Conservation (phyloP, 345 rosid genomes). For the Citrus mangshanensis region DNA sequence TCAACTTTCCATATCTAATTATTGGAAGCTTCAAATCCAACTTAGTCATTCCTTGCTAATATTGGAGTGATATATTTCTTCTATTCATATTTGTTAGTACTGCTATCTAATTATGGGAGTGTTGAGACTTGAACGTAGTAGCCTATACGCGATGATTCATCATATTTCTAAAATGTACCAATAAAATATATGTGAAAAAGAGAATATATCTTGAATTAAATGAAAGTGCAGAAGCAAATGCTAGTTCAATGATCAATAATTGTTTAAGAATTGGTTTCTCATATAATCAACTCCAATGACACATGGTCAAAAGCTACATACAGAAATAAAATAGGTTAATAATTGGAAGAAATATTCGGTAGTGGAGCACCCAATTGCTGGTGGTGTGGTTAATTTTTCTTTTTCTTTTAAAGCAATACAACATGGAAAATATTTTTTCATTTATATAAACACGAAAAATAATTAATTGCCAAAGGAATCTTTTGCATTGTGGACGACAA, state of each 20-base stretch:
- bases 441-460: not conserved
- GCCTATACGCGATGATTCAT: not conserved
- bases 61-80: no score
- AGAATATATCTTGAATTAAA: not conserved
- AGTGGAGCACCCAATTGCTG: not conserved
- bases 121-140: no score
- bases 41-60: no score
- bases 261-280: not conserved
- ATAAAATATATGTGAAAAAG: not conserved
- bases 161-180: not conserved
- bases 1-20: no score
- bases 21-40: no score
- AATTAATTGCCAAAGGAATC: not conserved
- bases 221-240: not conserved
- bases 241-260: not conserved
- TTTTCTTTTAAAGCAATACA: not conserved
- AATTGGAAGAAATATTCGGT: not conserved
- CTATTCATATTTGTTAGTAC: no score
- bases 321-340: not conserved
- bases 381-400: not conserved
- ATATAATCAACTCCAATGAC: not conserved
- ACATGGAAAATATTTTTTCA: not conserved
- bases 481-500: not conserved
- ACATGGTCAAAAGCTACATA: not conserved
- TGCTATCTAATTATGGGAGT: no score